Evolutionary conservation across 768 basidiomycete genomes (phyloP), one percentile per base, ranked within the genome.

Genomic region (Podaxis sp.): DNA sequence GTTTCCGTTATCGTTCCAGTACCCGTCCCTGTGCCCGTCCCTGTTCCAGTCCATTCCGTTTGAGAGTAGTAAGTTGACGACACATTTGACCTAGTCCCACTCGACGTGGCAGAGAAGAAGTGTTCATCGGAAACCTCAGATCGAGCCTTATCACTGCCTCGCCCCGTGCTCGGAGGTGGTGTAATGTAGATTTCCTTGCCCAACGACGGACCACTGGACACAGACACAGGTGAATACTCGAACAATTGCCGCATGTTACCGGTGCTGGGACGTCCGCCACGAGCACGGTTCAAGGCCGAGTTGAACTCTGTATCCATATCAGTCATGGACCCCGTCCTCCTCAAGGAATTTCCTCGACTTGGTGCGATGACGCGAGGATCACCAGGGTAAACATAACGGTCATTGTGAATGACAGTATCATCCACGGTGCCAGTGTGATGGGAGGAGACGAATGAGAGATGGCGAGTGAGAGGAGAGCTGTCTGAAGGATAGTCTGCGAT

Each of bases 341-440:
- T 66, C 41, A 77, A 62, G 30, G 61, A 62, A 28, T 74, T 75
- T 4, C 77, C 73, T 26, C 80, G 80, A 59, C 87, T 85, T 2
- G 89, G 87, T 7, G 84, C 83, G 64, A 94, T 93, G 13, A 86
- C 87, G 7, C 91, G 84, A 17, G 83, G 81, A 67, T 91, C 91
- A 2, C 89, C 88, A 6, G 84, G 87, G 70, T 91, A 91, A 5
- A 90, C 75, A 65, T 89, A 89, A 11, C 83, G 83, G 55, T 85
- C 83, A 38, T 83, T 82, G 7, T 83, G 83, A 26, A 93, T 85
- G 7, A 84, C 88, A 0, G 77, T 86, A 65, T 94, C 92, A 67
- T 94, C 92, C 4, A 87, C 83, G 2, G 91, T 89, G 24, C 86
- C 85, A 2, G 79, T 82, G 64, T 86, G 86, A 64, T 87, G 83